These are phyloP conservation scores for Erucastrum elatum DNA, from an alignment of 345 rosid genomes.

Conservation along the genomic window DNA sequence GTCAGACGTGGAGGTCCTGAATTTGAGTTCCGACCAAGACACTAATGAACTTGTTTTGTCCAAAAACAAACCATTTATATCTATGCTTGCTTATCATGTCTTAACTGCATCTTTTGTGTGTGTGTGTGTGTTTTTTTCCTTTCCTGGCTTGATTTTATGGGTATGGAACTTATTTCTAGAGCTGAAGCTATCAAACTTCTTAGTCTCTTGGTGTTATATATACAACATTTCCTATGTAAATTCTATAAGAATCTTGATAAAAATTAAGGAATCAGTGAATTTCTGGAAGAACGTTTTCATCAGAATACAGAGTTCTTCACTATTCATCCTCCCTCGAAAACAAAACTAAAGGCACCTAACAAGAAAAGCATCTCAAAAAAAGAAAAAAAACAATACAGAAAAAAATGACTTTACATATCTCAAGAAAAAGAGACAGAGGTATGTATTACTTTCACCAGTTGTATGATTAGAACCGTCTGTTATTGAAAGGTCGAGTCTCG, in stretches of 20 bases:
- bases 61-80: conserved; percentile 12
- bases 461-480: not conserved
- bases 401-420: conserved; percentile 25
- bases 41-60: conserved; percentile 3
- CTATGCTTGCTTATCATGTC: not conserved
- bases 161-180: not conserved
- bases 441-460: not conserved
- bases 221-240: not conserved
- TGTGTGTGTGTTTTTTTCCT: not conserved
- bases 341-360: conserved; percentile 34
- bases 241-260: not conserved
- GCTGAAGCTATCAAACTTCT: conserved; percentile 33
- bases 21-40: conserved; percentile 37
- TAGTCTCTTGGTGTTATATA: conserved; percentile 10
- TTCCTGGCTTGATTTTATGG: conserved; percentile 1
- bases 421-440: not conserved
- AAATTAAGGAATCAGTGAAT: conserved; percentile 25
- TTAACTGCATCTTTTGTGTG: not conserved
- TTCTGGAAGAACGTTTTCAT: conserved; percentile 17
- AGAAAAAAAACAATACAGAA: not conserved
- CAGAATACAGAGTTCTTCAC: conserved; percentile 13
- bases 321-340: not conserved
- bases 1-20: conserved; percentile 33
- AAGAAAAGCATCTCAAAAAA: conserved; percentile 26
- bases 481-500: conserved; percentile 28